Evolutionary conservation across 2,329 filamentous ascomycete genomes (phyloP).

Genomic region (Xenoacremonium recifei): DNA sequence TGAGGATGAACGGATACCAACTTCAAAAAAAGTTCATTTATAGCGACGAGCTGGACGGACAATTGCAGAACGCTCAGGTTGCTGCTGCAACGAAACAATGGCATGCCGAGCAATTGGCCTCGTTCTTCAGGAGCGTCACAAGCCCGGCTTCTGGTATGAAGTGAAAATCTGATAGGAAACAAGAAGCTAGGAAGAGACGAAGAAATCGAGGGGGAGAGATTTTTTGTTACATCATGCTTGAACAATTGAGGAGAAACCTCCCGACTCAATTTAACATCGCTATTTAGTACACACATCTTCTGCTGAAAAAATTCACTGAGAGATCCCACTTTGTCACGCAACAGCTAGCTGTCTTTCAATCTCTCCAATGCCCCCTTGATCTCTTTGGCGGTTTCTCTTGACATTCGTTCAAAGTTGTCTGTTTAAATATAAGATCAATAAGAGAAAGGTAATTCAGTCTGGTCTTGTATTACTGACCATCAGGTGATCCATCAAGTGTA

Average conservation of each 20-base stretch:
- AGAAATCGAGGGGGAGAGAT: too few species aligned
- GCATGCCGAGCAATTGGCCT: not conserved
- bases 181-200: too few species aligned
- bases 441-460: not conserved
- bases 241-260: not conserved
- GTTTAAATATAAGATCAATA: not conserved
- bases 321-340: too few species aligned
- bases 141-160: not conserved
- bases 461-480: constrained; percentile 11
- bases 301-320: too few species aligned
- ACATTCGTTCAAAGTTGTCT: constrained; percentile 16
- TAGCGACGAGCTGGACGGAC: not conserved
- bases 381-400: constrained; percentile 16
- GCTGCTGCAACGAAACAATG: not conserved
- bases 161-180: too few species aligned
- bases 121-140: not conserved
- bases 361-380: constrained; percentile 13
- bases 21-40: not conserved
- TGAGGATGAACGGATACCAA: constrained; percentile 3
- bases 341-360: constrained; percentile 11
- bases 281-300: too few species aligned
- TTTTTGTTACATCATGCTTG: too few species aligned
- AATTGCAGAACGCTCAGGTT: not conserved
- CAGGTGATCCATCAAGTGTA: constrained; percentile 18
- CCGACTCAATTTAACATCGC: too few species aligned